A percentile compares a stretch with the other conserved stretches of the same genome.
phyloP scores from a whole-genome alignment of 1,284 basidiomycete genomes.

The Laetiporus sulphureus region DNA sequence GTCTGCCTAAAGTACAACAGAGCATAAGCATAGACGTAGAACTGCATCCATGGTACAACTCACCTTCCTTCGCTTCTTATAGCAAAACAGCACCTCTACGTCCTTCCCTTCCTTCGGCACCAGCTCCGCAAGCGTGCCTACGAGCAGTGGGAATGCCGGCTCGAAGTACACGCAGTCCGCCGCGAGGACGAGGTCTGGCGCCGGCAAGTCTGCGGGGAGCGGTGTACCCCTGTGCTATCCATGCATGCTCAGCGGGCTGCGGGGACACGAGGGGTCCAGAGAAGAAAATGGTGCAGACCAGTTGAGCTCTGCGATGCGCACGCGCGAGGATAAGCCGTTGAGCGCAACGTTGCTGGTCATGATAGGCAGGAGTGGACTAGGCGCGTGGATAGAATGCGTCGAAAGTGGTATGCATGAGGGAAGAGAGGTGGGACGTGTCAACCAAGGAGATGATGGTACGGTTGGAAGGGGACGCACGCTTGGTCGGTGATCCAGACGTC shows the following conservation, averaged over 20 bases:
- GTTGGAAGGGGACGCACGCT: slow-evolving; percentile 49
- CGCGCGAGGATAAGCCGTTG: slow-evolving; percentile 49
- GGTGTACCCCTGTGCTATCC: slow-evolving; percentile 48
- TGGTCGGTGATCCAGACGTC: slow-evolving; percentile 84
- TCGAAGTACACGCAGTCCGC: slow-evolving; percentile 97
- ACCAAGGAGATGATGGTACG: background rate
- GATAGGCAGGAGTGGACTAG: slow-evolving; percentile 66
- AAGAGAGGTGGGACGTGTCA: background rate
- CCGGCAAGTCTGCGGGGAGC: slow-evolving; percentile 35
- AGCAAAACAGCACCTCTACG: slow-evolving; percentile 79
- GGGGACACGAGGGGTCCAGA: too few relatives aligned
- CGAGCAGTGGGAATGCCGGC: slow-evolving; percentile 86
- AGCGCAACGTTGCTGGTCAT: slow-evolving; percentile 67
- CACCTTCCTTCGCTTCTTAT: slow-evolving; percentile 91
- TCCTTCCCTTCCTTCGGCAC: slow-evolving; percentile 22
- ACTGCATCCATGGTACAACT: slow-evolving; percentile 5
- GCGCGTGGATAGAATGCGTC: too few relatives aligned
- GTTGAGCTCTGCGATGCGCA: slow-evolving; percentile 67
- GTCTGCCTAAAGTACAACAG: slow-evolving; percentile 59
- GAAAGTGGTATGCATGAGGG: background rate
- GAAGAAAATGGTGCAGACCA: too few relatives aligned
- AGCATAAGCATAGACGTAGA: background rate
- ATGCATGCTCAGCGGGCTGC: too few relatives aligned
- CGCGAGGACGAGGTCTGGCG: slow-evolving; percentile 69
- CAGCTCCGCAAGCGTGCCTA: slow-evolving; percentile 72